phyloP scores from a whole-genome alignment of 306 rosid species.

The Citrullus mucosospermus region DNA sequence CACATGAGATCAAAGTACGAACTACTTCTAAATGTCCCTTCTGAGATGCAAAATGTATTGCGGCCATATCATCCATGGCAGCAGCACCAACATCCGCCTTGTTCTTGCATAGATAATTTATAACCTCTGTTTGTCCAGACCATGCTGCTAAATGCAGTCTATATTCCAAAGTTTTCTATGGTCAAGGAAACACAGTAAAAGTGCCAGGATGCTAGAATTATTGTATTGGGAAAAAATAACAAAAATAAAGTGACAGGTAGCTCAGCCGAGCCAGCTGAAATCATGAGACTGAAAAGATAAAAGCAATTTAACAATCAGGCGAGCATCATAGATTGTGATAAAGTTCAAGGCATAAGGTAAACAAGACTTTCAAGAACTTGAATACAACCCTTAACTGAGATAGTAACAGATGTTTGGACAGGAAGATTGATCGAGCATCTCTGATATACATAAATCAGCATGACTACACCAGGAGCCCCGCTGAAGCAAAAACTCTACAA shows the following conservation, averaged over 20 bases:
- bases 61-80: constrained; percentile 97
- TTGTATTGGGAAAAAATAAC: not conserved
- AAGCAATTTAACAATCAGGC: not conserved
- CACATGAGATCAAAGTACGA: constrained; percentile 38
- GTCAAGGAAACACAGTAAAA: constrained; percentile 48
- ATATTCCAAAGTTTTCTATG: constrained; percentile 14
- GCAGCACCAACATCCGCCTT: constrained; percentile 87
- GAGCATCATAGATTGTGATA: not conserved
- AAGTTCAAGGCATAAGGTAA: not conserved
- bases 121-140: constrained; percentile 70
- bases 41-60: constrained; percentile 83
- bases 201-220: constrained; percentile 6
- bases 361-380: not conserved
- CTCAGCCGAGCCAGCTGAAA: not conserved
- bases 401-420: not conserved
- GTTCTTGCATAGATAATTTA: constrained; percentile 60
- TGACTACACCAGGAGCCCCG: not conserved
- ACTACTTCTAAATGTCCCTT: constrained; percentile 81
- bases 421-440: not conserved
- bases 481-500: not conserved
- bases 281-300: not conserved
- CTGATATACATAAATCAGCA: not conserved
- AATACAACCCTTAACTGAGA: not conserved
- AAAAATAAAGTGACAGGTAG: not conserved
- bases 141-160: constrained; percentile 93